Percentiles rank a stretch among this genome's conserved stretches.
Conservation (phyloP, 2,329 filamentous ascomycete species). For the Aspergillus cejpii region DNA sequence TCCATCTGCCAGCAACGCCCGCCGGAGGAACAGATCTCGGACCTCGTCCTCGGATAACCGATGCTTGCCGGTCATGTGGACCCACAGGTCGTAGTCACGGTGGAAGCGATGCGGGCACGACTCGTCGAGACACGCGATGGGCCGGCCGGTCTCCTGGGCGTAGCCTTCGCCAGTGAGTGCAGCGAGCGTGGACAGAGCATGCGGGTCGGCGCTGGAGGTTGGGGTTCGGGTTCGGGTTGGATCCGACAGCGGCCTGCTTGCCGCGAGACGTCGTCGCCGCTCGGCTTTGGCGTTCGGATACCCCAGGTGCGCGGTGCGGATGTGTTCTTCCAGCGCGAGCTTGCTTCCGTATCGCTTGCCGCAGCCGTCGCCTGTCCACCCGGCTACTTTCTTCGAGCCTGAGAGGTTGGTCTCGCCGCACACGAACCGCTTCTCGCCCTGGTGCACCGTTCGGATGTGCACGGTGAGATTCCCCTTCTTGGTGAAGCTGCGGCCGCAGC, state of each 20-base stretch:
- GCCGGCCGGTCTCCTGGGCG: conserved; percentile 43
- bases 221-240: conserved; percentile 7
- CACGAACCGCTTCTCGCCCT: conserved; percentile 65
- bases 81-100: conserved; percentile 52
- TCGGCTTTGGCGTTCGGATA: conserved; percentile 42
- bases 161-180: conserved; percentile 54
- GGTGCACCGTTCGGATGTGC: conserved; percentile 70
- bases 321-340: conserved; percentile 71
- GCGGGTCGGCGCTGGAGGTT: conserved; percentile 14
- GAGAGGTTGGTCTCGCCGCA: conserved; percentile 64
- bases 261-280: conserved; percentile 31
- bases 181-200: conserved; percentile 34
- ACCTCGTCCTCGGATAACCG: conserved; percentile 35
- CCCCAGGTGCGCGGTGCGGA: conserved; percentile 75
- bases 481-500: conserved; percentile 71
- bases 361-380: conserved; percentile 65
- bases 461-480: conserved; percentile 74
- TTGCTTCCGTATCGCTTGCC: conserved; percentile 71
- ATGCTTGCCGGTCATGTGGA: conserved; percentile 49
- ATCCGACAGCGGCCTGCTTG: conserved; percentile 13
- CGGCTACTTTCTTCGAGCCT: conserved; percentile 50
- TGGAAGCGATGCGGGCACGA: conserved; percentile 51
- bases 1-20: conserved; percentile 32
- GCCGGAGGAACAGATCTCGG: conserved; percentile 37
- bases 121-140: conserved; percentile 47